Base-by-base conservation (phyloP, 2,329 filamentous ascomycete genomes). In the Myriosclerotinia duriaeana region DNA sequence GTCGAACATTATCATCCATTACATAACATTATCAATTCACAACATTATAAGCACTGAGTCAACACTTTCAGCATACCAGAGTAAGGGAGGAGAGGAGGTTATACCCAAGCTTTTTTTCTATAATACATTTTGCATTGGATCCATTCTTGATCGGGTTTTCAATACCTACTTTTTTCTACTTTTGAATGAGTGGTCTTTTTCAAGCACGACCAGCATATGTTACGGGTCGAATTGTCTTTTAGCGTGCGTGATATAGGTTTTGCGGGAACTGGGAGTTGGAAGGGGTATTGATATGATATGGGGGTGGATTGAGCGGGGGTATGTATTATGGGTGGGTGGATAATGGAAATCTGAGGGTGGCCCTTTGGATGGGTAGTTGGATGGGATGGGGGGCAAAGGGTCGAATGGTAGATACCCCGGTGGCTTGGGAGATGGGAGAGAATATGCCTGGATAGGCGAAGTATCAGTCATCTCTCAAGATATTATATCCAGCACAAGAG, bases 51-150 rank as follows among this genome's bases (percentile, higher is more conserved):
- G 34, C 48, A 63, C 42, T 17, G 30, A 34, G 36, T 26, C 44
- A 26, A 26, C 14, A 38, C 22, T 22, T 22, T 64, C 44, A n/a
- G n/a, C 46, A 38, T 58, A 58, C 15, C 55, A 50, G 59, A 52
- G 46, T 20, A 30, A 36, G 12, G 34, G n/a, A 62, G 36, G 46
- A 53, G 34, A 53, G 59, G 48, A 53, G 48, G 36, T 62, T 64
- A 46, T 55, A 58, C 40, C 53, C 53, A 30, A 38, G 42, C 52
- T 56, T 56, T 55, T 59, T 64, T 64, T 40, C 53, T 46, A 56
- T 26, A 48, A 58, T 26, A 30, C 22, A 46, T 64, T 64, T 48
- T 26, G 52, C 26, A 44, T 64, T 55, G 48, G 36, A 55, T 26
- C 15, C 48, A 44, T 42, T 44, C 20, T 63, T 30, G 36, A 30